Conservation (phyloP, 352 stramenopile species). For the Phytophthora hybrid region DNA sequence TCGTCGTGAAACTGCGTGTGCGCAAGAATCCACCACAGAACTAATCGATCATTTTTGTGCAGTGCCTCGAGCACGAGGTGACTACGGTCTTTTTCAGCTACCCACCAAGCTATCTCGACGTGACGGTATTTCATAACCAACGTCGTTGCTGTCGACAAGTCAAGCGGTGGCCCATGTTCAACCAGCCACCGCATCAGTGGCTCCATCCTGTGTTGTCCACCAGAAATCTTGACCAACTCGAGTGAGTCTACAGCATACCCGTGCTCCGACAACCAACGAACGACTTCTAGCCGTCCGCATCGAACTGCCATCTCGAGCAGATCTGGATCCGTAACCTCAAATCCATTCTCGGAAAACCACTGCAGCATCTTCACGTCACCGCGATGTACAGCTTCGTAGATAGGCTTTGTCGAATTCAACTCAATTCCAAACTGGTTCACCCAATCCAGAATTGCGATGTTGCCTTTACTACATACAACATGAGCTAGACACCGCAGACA, state of each 20-base stretch:
- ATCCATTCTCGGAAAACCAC: background rate
- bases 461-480: background rate
- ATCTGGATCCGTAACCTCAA: background rate
- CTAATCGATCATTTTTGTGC: background rate
- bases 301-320: background rate
- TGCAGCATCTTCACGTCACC: background rate
- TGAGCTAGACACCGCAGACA: background rate
- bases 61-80: background rate
- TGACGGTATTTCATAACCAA: background rate
- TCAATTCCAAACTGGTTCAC: slow-evolving; percentile 1
- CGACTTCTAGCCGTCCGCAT: background rate
- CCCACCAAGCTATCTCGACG: background rate
- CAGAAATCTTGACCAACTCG: background rate
- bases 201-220: background rate
- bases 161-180: background rate
- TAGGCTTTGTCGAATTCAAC: background rate
- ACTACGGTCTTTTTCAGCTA: background rate
- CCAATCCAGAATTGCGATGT: background rate
- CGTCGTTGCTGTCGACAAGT: background rate
- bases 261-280: background rate
- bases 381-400: background rate
- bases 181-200: background rate
- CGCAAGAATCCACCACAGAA: background rate
- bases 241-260: background rate
- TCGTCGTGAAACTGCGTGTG: background rate